A percentile compares a stretch with the other conserved stretches of the same genome.
phyloP scores from a whole-genome alignment of 106 monocot genomes.

The Iris macrosiphon region DNA sequence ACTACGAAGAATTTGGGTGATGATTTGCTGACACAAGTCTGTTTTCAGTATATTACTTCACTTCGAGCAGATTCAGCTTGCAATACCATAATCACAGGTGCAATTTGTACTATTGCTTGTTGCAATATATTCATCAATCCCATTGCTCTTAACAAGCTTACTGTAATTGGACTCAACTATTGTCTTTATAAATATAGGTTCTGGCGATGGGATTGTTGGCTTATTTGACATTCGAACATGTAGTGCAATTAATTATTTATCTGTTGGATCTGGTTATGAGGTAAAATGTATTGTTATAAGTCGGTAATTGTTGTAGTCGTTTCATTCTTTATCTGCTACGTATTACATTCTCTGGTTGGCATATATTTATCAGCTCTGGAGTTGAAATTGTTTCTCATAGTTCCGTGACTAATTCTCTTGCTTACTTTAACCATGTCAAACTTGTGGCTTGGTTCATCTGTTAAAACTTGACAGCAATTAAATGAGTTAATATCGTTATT shows the following conservation, averaged over 20 bases:
- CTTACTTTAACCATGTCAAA: too few relatives aligned
- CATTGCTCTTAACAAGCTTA: neutral
- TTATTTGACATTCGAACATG: constrained; percentile 75
- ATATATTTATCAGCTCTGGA: too few relatives aligned
- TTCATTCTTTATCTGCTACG: too few relatives aligned
- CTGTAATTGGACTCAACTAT: neutral
- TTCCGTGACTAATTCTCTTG: too few relatives aligned
- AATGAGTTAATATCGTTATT: too few relatives aligned
- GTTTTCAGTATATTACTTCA: constrained; percentile 68
- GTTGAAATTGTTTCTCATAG: too few relatives aligned
- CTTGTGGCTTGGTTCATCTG: too few relatives aligned
- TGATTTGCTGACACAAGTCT: constrained; percentile 8
- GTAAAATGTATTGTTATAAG: too few relatives aligned
- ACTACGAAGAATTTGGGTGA: neutral
- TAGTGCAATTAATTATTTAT: constrained; percentile 60
- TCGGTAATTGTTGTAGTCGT: too few relatives aligned
- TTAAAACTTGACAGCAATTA: too few relatives aligned
- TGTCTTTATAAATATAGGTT: constrained; percentile 29
- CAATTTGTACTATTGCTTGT: neutral
- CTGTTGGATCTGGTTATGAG: constrained; percentile 56
- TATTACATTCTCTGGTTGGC: too few relatives aligned
- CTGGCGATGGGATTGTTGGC: constrained; percentile 77
- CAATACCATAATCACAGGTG: constrained; percentile 69
- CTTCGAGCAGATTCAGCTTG: constrained; percentile 51
- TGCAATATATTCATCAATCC: neutral